A percentile compares a stretch with the other conserved stretches of the same genome.
These are phyloP conservation scores for Carnegiea gigantea DNA, from an alignment of 179 eudicot genomes.

Conservation along the genomic window DNA sequence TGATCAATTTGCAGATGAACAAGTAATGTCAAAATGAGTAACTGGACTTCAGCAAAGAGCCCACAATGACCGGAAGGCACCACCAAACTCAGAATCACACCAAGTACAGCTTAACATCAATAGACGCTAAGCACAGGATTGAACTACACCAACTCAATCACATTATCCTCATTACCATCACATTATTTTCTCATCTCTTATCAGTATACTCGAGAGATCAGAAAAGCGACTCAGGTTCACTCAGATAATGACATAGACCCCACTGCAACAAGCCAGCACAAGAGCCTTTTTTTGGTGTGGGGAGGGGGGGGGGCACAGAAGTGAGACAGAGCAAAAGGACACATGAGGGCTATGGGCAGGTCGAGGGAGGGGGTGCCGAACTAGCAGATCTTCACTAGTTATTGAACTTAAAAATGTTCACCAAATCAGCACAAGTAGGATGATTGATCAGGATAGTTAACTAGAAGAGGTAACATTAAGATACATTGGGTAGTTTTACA, in stretches of 20 bases:
- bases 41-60: neutral
- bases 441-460: slow-evolving; percentile 13
- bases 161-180: neutral
- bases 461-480: slow-evolving; percentile 11
- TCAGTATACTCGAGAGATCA: neutral
- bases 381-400: slow-evolving; percentile 9
- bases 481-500: slow-evolving; percentile 27
- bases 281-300: too few species aligned
- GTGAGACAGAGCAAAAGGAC: neutral
- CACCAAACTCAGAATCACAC: neutral
- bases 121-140: neutral
- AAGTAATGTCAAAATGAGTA: neutral
- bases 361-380: neutral
- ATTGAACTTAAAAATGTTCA: slow-evolving; percentile 17
- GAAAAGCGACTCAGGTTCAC: neutral
- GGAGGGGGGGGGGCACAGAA: too few species aligned
- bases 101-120: neutral
- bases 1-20: too few species aligned
- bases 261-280: neutral
- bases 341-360: neutral
- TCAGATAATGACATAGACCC: neutral
- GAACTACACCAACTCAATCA: neutral
- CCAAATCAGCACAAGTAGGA: slow-evolving; percentile 17
- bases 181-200: too few species aligned
- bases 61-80: neutral